Percentiles rank a stretch among this genome's conserved stretches.
phyloP scores from a whole-genome alignment of 2,329 filamentous ascomycete genomes.

The Samsoniella hepiali region DNA sequence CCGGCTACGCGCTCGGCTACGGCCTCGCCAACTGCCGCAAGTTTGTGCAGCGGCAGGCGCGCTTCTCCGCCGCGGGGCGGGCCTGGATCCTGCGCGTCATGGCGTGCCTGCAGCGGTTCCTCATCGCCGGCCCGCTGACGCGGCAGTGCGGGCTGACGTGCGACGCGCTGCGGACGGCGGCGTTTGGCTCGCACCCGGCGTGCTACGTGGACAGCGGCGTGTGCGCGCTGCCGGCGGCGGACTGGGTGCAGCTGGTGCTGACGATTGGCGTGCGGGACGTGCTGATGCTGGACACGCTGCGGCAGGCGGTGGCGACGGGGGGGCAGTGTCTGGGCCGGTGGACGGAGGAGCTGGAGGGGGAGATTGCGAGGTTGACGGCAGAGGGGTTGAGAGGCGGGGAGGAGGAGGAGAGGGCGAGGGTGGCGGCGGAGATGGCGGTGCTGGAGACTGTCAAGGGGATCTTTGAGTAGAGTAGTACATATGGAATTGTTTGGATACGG shows the following conservation, averaged over 20 bases:
- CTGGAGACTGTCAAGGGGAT: neutral
- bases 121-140: constrained; percentile 2
- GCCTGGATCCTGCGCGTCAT: constrained; percentile 2
- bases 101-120: constrained; percentile 14
- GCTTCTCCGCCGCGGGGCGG: neutral
- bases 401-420: neutral
- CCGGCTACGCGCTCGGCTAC: constrained; percentile 10
- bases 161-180: neutral
- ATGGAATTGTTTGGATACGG: too few species aligned
- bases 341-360: neutral
- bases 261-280: neutral
- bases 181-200: constrained; percentile 8
- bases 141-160: neutral
- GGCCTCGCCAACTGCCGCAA: constrained; percentile 9
- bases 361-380: neutral
- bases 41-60: constrained; percentile 3
- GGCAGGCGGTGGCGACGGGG: constrained; percentile 4
- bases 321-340: neutral
- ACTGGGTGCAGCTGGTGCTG: constrained; percentile 13
- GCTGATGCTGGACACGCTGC: neutral
- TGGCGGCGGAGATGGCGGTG: neutral
- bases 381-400: neutral
- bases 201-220: constrained; percentile 11
- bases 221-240: constrained; percentile 1
- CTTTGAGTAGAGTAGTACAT: too few species aligned